Conservation (phyloP, 1,284 basidiomycete genomes). For the Entoloma clypeatum region DNA sequence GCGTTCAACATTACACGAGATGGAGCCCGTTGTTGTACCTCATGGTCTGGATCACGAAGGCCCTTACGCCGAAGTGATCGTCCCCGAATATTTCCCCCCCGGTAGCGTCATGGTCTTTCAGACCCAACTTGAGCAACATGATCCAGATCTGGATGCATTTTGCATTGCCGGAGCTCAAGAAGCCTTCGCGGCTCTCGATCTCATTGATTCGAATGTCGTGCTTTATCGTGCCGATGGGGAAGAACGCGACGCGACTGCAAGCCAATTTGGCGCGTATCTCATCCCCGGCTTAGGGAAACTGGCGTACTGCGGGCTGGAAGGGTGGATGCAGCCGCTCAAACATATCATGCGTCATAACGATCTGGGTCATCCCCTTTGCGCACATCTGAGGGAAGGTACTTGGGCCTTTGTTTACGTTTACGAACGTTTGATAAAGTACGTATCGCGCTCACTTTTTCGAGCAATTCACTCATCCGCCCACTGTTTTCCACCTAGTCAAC, state of each 20-base stretch:
- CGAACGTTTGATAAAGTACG: slow-evolving; percentile 69
- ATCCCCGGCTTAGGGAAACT: slow-evolving; percentile 72
- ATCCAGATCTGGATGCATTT: slow-evolving; percentile 63
- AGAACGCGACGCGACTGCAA: slow-evolving; percentile 80
- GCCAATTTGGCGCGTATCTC: slow-evolving; percentile 73
- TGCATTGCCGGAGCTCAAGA: slow-evolving; percentile 67
- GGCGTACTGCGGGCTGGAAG: slow-evolving; percentile 90
- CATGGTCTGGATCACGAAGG: slow-evolving; percentile 66
- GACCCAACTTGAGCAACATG: slow-evolving; percentile 72
- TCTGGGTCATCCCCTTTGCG: slow-evolving; percentile 86
- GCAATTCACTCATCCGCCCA: slow-evolving; percentile 2
- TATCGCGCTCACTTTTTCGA: slow-evolving; percentile 8
- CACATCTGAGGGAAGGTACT: slow-evolving; percentile 77
- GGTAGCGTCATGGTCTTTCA: slow-evolving; percentile 90
- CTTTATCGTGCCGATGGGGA: slow-evolving; percentile 86
- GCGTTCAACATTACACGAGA: slow-evolving; percentile 64
- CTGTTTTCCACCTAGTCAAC: slow-evolving; percentile 50
- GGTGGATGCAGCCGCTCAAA: slow-evolving; percentile 88
- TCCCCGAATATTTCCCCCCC: slow-evolving; percentile 87
- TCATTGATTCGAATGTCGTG: slow-evolving; percentile 85
- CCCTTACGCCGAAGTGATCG: slow-evolving; percentile 70
- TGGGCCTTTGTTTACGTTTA: slow-evolving; percentile 90
- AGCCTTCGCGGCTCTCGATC: slow-evolving; percentile 71
- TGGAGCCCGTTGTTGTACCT: slow-evolving; percentile 49
- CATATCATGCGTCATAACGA: slow-evolving; percentile 87